Percentiles rank a stretch among this genome's conserved stretches.
These are phyloP conservation scores for Flaveria bidentis DNA, from an alignment of 129 eudicot species.

Conservation along the genomic window DNA sequence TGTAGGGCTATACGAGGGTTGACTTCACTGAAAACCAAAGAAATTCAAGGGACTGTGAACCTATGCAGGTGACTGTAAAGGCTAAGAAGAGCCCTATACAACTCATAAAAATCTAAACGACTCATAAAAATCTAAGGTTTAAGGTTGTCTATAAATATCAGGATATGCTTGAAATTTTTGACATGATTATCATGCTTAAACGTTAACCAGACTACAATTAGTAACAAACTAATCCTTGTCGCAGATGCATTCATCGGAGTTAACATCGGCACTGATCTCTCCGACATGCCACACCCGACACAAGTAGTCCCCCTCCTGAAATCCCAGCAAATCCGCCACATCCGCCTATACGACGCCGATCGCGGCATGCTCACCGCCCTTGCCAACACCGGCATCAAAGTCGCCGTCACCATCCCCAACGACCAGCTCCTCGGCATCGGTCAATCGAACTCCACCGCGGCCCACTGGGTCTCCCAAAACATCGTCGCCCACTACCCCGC, in stretches of 20 bases:
- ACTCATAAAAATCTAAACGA: too few relatives aligned
- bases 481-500: slow-evolving; percentile 76
- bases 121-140: too few relatives aligned
- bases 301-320: slow-evolving; percentile 85
- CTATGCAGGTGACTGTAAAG: too few relatives aligned
- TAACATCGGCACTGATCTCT: slow-evolving; percentile 86
- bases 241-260: slow-evolving; percentile 83
- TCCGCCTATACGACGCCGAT: slow-evolving; percentile 76
- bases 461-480: slow-evolving; percentile 82
- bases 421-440: slow-evolving; percentile 84
- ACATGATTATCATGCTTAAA: too few relatives aligned
- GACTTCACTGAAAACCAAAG: too few relatives aligned
- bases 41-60: too few relatives aligned
- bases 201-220: background rate
- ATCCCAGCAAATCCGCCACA: slow-evolving; percentile 72
- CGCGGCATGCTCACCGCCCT: slow-evolving; percentile 90
- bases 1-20: too few relatives aligned
- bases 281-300: slow-evolving; percentile 92
- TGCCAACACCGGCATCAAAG: slow-evolving; percentile 75
- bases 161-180: too few relatives aligned
- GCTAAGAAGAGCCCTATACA: too few relatives aligned
- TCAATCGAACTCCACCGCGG: slow-evolving; percentile 86
- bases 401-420: slow-evolving; percentile 70
- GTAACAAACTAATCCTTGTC: background rate
- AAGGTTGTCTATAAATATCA: too few relatives aligned